Evolutionary conservation across 2,329 filamentous ascomycete genomes (phyloP).

Genomic region (Phialophora macrospora): DNA sequence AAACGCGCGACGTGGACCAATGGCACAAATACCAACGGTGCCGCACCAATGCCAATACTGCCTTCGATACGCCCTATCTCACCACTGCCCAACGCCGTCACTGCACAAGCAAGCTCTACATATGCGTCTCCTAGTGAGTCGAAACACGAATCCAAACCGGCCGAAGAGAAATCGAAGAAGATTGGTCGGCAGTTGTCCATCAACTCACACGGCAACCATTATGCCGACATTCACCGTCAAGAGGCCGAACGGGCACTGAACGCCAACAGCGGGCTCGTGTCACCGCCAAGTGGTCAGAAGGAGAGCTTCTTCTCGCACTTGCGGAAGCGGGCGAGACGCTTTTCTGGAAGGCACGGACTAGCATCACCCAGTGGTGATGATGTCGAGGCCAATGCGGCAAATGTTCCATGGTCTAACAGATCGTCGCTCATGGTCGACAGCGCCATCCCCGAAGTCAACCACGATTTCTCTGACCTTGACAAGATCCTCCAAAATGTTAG

Average conservation of each 20-base stretch:
- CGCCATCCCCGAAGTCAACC: constrained; percentile 45
- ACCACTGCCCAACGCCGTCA: constrained; percentile 92
- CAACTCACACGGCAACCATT: constrained; percentile 89
- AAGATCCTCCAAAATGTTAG: constrained; percentile 65
- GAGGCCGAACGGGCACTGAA: constrained; percentile 90
- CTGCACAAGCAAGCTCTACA: constrained; percentile 78
- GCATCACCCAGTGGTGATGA: constrained; percentile 83
- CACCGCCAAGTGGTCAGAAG: constrained; percentile 78
- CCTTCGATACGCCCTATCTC: constrained; percentile 94
- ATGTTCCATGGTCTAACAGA: constrained; percentile 84
- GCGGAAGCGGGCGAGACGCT: constrained; percentile 85
- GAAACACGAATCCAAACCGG: constrained; percentile 38
- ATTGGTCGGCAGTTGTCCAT: constrained; percentile 93
- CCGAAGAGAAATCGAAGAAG: constrained; percentile 80
- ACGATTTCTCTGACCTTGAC: constrained; percentile 65
- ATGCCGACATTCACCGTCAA: constrained; percentile 84
- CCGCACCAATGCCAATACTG: constrained; percentile 91
- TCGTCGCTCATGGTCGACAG: constrained; percentile 80
- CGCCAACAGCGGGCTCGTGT: constrained; percentile 74
- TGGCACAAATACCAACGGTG: constrained; percentile 68
- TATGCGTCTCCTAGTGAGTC: constrained; percentile 56
- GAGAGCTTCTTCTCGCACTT: constrained; percentile 99
- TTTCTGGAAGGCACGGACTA: constrained; percentile 88
- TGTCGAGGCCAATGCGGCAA: constrained; percentile 89
- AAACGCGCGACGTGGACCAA: constrained; percentile 96